phyloP scores from a whole-genome alignment of 2,329 filamentous ascomycete species.

The Coniochaeta ligniaria region DNA sequence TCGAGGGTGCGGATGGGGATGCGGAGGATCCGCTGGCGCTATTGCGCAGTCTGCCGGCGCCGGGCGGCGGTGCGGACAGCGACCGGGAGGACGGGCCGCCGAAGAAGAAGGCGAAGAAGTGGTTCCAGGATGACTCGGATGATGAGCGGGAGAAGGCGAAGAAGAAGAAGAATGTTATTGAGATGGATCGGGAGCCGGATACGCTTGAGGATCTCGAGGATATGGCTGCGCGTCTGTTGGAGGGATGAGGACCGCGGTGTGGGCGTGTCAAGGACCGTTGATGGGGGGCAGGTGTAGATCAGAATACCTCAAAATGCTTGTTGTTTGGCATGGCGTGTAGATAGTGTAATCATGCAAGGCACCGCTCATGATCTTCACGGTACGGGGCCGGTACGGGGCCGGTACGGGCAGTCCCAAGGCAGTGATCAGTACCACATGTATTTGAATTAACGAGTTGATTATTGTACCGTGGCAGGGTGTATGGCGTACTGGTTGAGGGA shows the following conservation, averaged over 20 bases:
- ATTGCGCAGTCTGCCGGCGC: conserved; percentile 49
- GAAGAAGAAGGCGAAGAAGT: conserved; percentile 66
- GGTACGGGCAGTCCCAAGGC: no score
- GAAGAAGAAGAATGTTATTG: conserved; percentile 49
- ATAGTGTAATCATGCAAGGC: not conserved
- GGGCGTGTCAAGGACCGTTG: not conserved
- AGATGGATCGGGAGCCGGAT: conserved; percentile 62
- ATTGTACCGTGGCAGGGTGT: not conserved
- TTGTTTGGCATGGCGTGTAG: not conserved
- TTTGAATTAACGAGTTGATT: not conserved
- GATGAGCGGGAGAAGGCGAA: conserved; percentile 37
- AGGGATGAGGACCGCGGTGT: conserved; percentile 24
- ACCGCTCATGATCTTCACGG: no score
- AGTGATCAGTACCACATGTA: not conserved
- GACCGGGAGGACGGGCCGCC: conserved; percentile 27
- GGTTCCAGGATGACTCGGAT: conserved; percentile 64
- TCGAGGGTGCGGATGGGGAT: conserved; percentile 28
- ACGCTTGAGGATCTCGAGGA: conserved; percentile 75
- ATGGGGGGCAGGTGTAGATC: not conserved
- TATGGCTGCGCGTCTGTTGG: conserved; percentile 65
- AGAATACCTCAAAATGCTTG: conserved; percentile 6
- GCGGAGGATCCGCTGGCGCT: conserved; percentile 49
- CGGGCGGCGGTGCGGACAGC: conserved; percentile 20
- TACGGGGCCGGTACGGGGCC: no score
- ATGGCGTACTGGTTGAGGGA: not conserved